Percentiles rank a stretch among this genome's conserved stretches.
phyloP scores from a whole-genome alignment of 371 early-diverging fungal species.

The Entomophthora muscae region DNA sequence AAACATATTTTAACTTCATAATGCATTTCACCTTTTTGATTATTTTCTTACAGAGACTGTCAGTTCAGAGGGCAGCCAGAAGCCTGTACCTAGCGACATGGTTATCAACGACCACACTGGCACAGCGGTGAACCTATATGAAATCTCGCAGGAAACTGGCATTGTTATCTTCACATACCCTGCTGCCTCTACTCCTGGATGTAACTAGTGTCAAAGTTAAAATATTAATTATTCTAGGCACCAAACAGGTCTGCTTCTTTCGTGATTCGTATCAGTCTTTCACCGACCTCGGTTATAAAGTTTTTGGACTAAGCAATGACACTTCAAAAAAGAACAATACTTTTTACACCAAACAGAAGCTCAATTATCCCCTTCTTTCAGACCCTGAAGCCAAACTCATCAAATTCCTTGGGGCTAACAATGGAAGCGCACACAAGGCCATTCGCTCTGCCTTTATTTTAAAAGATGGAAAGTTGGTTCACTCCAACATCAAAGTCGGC shows the following conservation, averaged over 20 bases:
- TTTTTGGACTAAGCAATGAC: slow-evolving; percentile 4
- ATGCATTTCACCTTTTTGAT: too few relatives aligned
- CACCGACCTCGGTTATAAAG: neutral
- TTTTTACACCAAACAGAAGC: neutral
- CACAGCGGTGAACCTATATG: neutral
- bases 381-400: neutral
- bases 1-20: too few relatives aligned
- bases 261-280: neutral
- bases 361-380: neutral
- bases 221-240: neutral
- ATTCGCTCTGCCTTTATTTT: neutral
- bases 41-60: too few relatives aligned
- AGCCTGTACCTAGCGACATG: neutral
- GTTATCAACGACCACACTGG: neutral
- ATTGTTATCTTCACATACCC: slow-evolving; percentile 5
- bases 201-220: neutral
- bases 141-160: neutral
- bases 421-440: neutral
- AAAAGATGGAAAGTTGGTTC: neutral
- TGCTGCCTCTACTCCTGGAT: slow-evolving; percentile 3
- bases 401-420: neutral
- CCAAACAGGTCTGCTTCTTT: slow-evolving; percentile 5
- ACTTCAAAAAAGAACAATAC: neutral
- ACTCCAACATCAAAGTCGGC: neutral
- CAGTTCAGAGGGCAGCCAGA: too few relatives aligned